These are phyloP conservation scores for Albugo candida DNA, from an alignment of 352 stramenopile species.

Conservation along the genomic window DNA sequence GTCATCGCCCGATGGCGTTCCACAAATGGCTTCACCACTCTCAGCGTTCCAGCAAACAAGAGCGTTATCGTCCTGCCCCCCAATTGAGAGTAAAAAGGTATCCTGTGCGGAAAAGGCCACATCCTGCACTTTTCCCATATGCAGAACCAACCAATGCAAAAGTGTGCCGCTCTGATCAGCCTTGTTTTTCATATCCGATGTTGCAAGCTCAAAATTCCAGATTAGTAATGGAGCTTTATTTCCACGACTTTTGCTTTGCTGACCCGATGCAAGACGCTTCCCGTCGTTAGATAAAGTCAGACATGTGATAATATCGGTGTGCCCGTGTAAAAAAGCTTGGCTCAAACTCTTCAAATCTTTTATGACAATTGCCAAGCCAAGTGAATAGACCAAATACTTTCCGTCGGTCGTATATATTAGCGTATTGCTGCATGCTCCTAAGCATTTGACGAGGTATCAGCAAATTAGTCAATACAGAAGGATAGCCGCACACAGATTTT, in stretches of 20 bases:
- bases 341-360: slow-evolving; percentile 52
- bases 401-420: slow-evolving; percentile 66
- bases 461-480: background rate
- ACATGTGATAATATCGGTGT: slow-evolving; percentile 86
- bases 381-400: slow-evolving; percentile 69
- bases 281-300: slow-evolving; percentile 84
- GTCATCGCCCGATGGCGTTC: slow-evolving; percentile 83
- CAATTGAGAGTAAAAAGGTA: slow-evolving; percentile 82
- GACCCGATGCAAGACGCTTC: slow-evolving; percentile 70
- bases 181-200: slow-evolving; percentile 33
- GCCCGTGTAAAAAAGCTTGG: slow-evolving; percentile 82
- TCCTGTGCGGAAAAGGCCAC: slow-evolving; percentile 81
- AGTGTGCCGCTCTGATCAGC: slow-evolving; percentile 54
- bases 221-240: slow-evolving; percentile 89
- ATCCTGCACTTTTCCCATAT: slow-evolving; percentile 89
- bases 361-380: slow-evolving; percentile 69
- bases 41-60: slow-evolving; percentile 91
- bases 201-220: slow-evolving; percentile 84
- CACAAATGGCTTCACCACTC: slow-evolving; percentile 81
- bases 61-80: slow-evolving; percentile 92
- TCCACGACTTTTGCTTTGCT: slow-evolving; percentile 83
- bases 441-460: background rate
- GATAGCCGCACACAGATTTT: slow-evolving; percentile 1
- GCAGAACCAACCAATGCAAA: slow-evolving; percentile 83
- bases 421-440: slow-evolving; percentile 32